phyloP scores from a whole-genome alignment of 2,329 filamentous ascomycete species.

The Phialemoniopsis sp. region DNA sequence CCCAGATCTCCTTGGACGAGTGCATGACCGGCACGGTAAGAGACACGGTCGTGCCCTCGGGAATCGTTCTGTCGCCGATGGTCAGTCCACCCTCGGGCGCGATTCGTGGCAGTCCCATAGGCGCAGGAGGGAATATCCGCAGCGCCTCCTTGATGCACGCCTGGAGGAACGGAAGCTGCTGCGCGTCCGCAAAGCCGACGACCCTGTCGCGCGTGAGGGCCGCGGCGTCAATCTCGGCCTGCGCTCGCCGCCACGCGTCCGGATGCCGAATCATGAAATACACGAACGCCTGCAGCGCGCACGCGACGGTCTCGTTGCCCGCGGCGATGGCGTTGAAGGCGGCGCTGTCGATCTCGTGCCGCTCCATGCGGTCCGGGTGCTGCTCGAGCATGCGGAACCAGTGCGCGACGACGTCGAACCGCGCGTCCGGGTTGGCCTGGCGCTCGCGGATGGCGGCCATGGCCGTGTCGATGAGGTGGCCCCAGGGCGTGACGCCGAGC shows the following conservation, averaged over 20 bases:
- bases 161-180: conserved; percentile 22
- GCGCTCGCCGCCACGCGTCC: conserved; percentile 8
- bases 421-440: conserved; percentile 13
- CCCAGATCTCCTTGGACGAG: conserved; percentile 15
- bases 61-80: conserved; percentile 22
- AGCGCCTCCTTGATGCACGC: conserved; percentile 27
- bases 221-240: conserved; percentile 16
- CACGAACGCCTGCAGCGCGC: conserved; percentile 17
- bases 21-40: conserved; percentile 19
- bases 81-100: conserved; percentile 16
- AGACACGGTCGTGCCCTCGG: conserved; percentile 18
- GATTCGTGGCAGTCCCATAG: conserved; percentile 19
- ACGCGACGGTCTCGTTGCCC: conserved; percentile 14
- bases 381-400: conserved; percentile 15
- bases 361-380: conserved; percentile 11
- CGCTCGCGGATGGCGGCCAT: conserved; percentile 16
- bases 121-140: conserved; percentile 18
- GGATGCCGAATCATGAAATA: conserved; percentile 17
- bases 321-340: conserved; percentile 12
- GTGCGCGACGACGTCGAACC: conserved; percentile 17
- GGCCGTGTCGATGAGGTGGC: conserved; percentile 17
- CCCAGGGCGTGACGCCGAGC: conserved; percentile 19
- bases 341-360: conserved; percentile 13
- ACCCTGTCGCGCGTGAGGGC: conserved; percentile 4
- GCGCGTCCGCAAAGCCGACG: conserved; percentile 17